A percentile compares a stretch with the other conserved stretches of the same genome.
These are phyloP conservation scores for Spergularia bocconei DNA, from an alignment of 148 eudicot species.

Conservation along the genomic window DNA sequence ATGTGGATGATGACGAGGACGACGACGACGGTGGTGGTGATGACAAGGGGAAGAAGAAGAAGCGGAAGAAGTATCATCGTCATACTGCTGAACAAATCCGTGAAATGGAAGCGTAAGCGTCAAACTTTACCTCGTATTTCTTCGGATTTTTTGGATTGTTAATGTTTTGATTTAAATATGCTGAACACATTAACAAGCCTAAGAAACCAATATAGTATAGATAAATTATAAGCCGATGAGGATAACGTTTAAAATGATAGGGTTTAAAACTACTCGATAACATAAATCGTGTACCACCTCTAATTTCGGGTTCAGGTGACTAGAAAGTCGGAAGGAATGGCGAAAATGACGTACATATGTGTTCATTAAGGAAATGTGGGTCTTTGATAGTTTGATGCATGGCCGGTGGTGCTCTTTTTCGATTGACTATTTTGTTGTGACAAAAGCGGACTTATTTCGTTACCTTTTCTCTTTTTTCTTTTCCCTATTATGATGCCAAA, in stretches of 20 bases:
- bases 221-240: no score
- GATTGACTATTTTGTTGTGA: background rate
- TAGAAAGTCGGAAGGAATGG: background rate
- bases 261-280: no score
- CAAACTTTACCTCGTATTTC: background rate
- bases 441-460: no score
- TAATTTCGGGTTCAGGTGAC: background rate
- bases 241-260: no score
- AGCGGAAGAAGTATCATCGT: conserved; percentile 88
- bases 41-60: conserved; percentile 42
- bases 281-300: background rate
- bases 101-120: conserved; percentile 87
- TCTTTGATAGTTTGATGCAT: background rate
- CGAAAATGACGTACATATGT: conserved; percentile 10
- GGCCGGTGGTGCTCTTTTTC: conserved; percentile 1
- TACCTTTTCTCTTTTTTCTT: no score
- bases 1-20: conserved; percentile 37
- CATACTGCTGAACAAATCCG: conserved; percentile 88
- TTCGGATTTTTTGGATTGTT: background rate
- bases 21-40: conserved; percentile 44
- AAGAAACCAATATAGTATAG: no score
- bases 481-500: background rate
- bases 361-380: conserved; percentile 3
- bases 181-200: no score
- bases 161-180: background rate